Evolutionary conservation across 768 basidiomycete species (phyloP), one percentile per base, ranked within the genome.

Genomic region (Lactifluus subvellereus): DNA sequence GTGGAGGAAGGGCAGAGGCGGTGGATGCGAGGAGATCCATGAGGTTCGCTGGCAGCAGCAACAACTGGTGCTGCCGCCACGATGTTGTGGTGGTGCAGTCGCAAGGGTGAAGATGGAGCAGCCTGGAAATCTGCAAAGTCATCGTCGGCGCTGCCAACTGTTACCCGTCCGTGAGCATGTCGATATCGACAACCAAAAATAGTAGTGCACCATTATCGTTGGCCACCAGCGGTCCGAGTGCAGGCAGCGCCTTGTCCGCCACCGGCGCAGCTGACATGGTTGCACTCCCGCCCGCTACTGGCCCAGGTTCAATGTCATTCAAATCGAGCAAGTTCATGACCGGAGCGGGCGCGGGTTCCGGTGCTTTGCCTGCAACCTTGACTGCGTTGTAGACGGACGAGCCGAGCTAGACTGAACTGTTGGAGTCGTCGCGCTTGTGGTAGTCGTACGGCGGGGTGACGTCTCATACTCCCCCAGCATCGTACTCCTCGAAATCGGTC

Each of bases 391-490:
- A 10, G 74, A 68, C 6, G 77, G 43, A 35, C 71, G 58, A 4
- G 73, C 47, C 11, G 75, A 62, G 13, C 70, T 64, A 48, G 75
- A 73, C 78, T 71, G 5, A 75, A 71, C 69, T 11, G 76, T 65
- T 18, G 69, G 30, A 4, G 64, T 62, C 37, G 67, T 73, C 56
- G 74, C 77, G 37, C 69, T 68, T 22, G 75, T 69, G 50, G 78
- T 45, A 22, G 77, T 77, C 50, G 76, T 77, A 64, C 73, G 78
- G 57, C 73, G 79, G 65, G 71, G 75, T 65, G 68, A 73, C 45
- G 71, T 74, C n/a, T 96, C 94, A 64, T 98, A 95, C 62, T 93
- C 93, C 2, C n/a, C 96, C 96, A 13, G 96, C 97, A 67, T 96
- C 91, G 73, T 99, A 99, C 72, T 98, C 95, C 69, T 98, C 95